phyloP scores from a whole-genome alignment of 495 filamentous ascomycete genomes.

The Penicillium manginii region DNA sequence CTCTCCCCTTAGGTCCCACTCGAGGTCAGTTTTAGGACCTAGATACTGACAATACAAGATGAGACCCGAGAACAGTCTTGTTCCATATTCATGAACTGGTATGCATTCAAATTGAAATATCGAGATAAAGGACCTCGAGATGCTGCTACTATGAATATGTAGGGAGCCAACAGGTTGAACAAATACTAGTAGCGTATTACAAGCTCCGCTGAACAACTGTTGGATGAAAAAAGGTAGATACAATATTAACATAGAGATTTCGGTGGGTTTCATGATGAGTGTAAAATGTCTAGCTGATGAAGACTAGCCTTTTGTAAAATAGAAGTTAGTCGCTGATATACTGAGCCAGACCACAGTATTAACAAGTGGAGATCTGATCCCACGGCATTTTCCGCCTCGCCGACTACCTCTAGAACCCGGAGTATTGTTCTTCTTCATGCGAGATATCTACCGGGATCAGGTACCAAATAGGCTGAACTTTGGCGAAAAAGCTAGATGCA shows the following conservation, averaged over 20 bases:
- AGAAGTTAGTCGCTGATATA: constrained; percentile 2
- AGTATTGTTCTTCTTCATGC: neutral
- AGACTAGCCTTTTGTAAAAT: constrained; percentile 21
- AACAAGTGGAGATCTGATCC: neutral
- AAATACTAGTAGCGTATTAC: neutral
- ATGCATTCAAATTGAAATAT: constrained; percentile 53
- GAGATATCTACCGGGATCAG: neutral
- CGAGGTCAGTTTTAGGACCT: too few species aligned
- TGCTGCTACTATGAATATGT: constrained; percentile 43
- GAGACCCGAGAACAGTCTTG: too few species aligned
- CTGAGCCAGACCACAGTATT: neutral
- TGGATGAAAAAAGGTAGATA: constrained; percentile 44
- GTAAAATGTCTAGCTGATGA: constrained; percentile 38
- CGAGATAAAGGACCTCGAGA: constrained; percentile 45
- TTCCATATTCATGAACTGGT: too few species aligned
- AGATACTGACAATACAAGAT: too few species aligned
- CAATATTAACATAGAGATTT: constrained; percentile 43
- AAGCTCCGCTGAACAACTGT: neutral
- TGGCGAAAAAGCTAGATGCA: constrained; percentile 3
- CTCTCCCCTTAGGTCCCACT: too few species aligned
- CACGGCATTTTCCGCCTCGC: neutral
- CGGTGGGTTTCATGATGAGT: constrained; percentile 38
- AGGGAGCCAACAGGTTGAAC: too few species aligned
- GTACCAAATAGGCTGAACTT: neutral
- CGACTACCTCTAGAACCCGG: neutral